Percentiles rank a stretch among this genome's conserved stretches.
Evolutionary conservation across 441 rosid species (phyloP).

Genomic region (Syzygium malaccense): DNA sequence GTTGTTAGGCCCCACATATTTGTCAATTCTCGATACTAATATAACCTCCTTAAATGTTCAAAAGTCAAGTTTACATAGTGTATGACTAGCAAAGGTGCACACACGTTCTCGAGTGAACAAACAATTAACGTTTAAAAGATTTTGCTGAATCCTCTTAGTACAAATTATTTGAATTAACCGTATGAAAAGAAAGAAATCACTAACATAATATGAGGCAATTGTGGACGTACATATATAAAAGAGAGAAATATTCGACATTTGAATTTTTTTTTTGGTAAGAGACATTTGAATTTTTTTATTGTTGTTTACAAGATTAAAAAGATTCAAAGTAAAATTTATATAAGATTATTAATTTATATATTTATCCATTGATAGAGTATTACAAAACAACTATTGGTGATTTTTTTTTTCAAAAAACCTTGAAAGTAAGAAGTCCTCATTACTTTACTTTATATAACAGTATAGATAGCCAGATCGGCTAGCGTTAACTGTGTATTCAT

Average conservation of each 20-base stretch:
- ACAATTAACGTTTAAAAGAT: neutral
- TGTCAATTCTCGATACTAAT: neutral
- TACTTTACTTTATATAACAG: neutral
- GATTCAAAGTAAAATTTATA: neutral
- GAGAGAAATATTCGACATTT: neutral
- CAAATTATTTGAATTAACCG: neutral
- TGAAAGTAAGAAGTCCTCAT: neutral
- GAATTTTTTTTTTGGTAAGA: neutral
- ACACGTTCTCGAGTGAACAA: neutral
- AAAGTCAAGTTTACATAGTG: neutral
- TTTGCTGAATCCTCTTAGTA: neutral
- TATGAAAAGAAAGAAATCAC: neutral
- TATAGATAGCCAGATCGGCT: neutral
- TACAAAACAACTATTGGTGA: neutral
- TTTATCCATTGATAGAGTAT: neutral
- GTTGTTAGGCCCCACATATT: neutral
- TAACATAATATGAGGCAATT: neutral
- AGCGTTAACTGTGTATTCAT: neutral
- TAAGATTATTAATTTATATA: neutral
- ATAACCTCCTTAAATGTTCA: neutral
- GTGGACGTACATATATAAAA: neutral
- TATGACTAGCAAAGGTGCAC: neutral
- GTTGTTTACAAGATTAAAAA: neutral
- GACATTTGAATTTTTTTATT: neutral
- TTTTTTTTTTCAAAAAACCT: neutral